Base-by-base conservation (phyloP, 2,329 filamentous ascomycete genomes). In the Colletotrichum sp. region DNA sequence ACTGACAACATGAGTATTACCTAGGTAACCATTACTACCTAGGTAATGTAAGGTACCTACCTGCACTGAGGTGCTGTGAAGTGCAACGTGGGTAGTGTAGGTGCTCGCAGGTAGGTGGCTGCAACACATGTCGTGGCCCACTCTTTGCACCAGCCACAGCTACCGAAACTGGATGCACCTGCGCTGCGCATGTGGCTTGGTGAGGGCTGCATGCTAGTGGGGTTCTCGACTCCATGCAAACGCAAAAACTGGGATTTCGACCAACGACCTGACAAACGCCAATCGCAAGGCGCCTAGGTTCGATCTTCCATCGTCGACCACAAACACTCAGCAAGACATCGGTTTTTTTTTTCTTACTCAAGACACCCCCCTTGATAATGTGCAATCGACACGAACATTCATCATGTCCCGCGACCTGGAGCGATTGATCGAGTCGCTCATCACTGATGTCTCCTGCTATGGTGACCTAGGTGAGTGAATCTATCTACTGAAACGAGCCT, bases 401-500 rank as follows among this genome's bases (percentile, higher is more conserved):
- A 72, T 12, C 57, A 78, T 78, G 77, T 75, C 76, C 32, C 66
- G 68, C 26, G 76, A 78, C 32, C 72, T 78, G 18, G 77, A 78
- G 68, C 72, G 70, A 71, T 52, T 78, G 63, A 77, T 78, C 34
- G 72, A 78, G 52, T 76, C 62, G 52, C 72, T 78, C 32, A 73
- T 78, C 26, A 75, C 73, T 52, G 77, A 78, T 34, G 76, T 78
- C 55, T 78, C 77, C 16, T 78, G 77, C 49, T 77, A 78, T 39
- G 77, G 77, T 18, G 76, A 78, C 21, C 32, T 76, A 21, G 77
- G 77, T 78, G 21, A 76, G 77, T 72, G 32, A 66, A 26, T n/a
- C 49, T 32, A 39, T 18, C 49, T 52, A 26, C 39, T 39, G 21
- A 30, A 59, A 30, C 28, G 57, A 63, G 15, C 28, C 24, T 39